A percentile compares a stretch with the other conserved stretches of the same genome.
These are phyloP conservation scores for Auxenochlorella pyrenoidosa DNA, from an alignment of 139 green algal genomes.

Conservation along the genomic window DNA sequence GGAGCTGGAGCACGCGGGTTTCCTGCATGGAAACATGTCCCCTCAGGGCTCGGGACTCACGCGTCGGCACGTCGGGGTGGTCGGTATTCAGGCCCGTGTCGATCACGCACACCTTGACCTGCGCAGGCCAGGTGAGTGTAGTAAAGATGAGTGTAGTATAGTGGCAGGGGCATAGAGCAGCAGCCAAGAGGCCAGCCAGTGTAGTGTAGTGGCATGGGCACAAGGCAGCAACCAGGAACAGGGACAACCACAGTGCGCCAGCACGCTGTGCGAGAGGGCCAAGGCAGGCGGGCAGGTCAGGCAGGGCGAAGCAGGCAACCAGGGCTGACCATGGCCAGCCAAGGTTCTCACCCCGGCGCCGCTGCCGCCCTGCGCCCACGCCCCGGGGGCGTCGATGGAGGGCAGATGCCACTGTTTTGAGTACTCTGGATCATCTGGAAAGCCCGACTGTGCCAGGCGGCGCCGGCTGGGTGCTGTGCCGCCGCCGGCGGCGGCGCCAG, in stretches of 20 bases:
- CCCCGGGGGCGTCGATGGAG: slow-evolving; percentile 1
- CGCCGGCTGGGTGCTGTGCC: neutral
- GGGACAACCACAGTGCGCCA: neutral
- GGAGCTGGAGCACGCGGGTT: neutral
- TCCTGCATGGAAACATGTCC: too few relatives aligned
- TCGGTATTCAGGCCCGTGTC: slow-evolving; percentile 67
- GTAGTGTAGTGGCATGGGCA: too few relatives aligned
- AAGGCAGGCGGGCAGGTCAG: neutral
- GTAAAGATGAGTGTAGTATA: too few relatives aligned
- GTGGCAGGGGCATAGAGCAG: too few relatives aligned
- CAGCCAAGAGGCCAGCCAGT: too few relatives aligned
- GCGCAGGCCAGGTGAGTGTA: neutral
- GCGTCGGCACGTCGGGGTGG: slow-evolving; percentile 66
- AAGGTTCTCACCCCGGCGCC: neutral
- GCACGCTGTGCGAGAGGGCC: neutral
- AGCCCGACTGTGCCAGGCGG: neutral
- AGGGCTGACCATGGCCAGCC: neutral
- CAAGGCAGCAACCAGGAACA: too few relatives aligned
- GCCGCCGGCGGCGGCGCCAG: neutral
- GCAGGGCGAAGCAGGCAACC: neutral
- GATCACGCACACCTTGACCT: slow-evolving; percentile 71
- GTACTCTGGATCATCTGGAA: slow-evolving; percentile 14
- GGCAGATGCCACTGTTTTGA: slow-evolving; percentile 41
- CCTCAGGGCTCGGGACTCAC: too few relatives aligned
- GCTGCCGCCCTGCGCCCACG: slow-evolving; percentile 28